phyloP scores from a whole-genome alignment of 345 rosid species.

The Acer negundo region DNA sequence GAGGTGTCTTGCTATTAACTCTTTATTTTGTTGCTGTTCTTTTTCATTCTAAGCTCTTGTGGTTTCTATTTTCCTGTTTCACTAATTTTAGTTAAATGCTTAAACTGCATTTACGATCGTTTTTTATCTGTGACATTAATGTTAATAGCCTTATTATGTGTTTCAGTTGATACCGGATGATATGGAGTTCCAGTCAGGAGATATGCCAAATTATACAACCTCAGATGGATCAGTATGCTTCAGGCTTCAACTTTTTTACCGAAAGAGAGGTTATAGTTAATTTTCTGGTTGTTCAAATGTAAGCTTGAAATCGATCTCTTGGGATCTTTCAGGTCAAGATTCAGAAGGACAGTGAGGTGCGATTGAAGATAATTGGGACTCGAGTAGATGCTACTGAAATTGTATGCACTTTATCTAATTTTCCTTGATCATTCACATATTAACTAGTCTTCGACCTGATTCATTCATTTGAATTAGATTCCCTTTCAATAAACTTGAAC shows the following conservation, averaged over 20 bases:
- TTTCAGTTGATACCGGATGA: constrained; percentile 89
- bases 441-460: not conserved
- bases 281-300: not conserved
- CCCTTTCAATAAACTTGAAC: not conserved
- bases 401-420: constrained; percentile 38
- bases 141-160: not conserved
- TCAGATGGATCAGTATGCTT: constrained; percentile 81
- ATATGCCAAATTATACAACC: constrained; percentile 87
- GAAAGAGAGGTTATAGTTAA: not conserved
- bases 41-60: not conserved
- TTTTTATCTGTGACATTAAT: not conserved
- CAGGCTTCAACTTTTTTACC: constrained; percentile 1
- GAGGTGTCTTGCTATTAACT: not conserved
- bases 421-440: not conserved
- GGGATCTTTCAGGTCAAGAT: constrained; percentile 69
- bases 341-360: constrained; percentile 91
- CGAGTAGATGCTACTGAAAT: constrained; percentile 91
- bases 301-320: constrained; percentile 15
- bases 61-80: not conserved
- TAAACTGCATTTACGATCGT: not conserved
- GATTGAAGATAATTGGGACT: constrained; percentile 89
- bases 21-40: not conserved
- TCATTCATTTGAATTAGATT: not conserved
- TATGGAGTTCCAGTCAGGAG: constrained; percentile 96
- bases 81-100: not conserved